Evolutionary conservation across 2,329 filamentous ascomycete species (phyloP).

Genomic region (Fusarium nurragi): DNA sequence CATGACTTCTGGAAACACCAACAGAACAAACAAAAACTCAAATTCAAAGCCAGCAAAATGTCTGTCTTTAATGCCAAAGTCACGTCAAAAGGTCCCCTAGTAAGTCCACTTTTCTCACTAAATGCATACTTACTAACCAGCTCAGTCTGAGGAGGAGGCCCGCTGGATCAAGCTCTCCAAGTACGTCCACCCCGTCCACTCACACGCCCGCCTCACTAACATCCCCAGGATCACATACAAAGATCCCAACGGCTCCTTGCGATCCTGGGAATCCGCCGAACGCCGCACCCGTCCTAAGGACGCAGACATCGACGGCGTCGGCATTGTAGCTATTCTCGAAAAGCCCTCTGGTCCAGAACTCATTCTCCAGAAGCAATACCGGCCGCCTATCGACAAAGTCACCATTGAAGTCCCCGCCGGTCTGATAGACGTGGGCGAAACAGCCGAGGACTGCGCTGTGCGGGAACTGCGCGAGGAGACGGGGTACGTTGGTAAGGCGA

Average conservation of each 20-base stretch:
- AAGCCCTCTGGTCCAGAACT: constrained; percentile 63
- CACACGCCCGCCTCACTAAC: neutral
- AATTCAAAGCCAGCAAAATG: constrained; percentile 45
- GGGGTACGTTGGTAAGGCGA: constrained; percentile 67
- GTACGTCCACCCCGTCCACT: constrained; percentile 48
- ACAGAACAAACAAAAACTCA: neutral
- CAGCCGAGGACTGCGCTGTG: constrained; percentile 67
- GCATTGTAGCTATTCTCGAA: constrained; percentile 75
- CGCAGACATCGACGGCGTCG: constrained; percentile 75
- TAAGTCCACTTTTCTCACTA: constrained; percentile 40
- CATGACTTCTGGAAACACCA: constrained; percentile 8
- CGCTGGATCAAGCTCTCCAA: constrained; percentile 69
- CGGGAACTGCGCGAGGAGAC: constrained; percentile 74
- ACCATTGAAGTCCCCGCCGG: constrained; percentile 73
- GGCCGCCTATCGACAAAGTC: constrained; percentile 67
- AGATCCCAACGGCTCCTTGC: constrained; percentile 66
- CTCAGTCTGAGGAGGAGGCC: constrained; percentile 61
- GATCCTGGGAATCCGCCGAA: constrained; percentile 78
- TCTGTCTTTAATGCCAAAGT: constrained; percentile 56
- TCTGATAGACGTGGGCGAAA: constrained; percentile 70
- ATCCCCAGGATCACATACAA: constrained; percentile 67
- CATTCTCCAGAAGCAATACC: constrained; percentile 73
- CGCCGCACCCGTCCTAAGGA: constrained; percentile 71
- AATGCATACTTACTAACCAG: neutral
- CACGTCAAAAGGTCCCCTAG: constrained; percentile 56